phyloP scores from a whole-genome alignment of 306 rosid genomes.

The Medicago lupulina region DNA sequence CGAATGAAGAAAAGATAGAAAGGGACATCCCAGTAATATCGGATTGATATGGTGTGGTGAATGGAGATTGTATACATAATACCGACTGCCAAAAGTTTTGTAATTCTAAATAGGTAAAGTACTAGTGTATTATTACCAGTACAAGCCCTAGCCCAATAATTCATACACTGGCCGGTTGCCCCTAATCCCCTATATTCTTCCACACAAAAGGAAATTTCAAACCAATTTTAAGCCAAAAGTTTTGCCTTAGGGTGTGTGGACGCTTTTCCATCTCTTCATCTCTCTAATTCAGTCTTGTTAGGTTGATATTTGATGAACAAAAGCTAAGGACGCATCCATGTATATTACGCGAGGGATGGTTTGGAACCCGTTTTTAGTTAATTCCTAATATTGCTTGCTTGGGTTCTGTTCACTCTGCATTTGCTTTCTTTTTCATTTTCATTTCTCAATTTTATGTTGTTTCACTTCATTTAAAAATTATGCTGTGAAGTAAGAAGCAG shows the following conservation, averaged over 20 bases:
- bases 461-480: neutral
- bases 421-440: neutral
- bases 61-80: neutral
- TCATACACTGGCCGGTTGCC: neutral
- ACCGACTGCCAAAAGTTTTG: neutral
- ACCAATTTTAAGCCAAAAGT: neutral
- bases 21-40: neutral
- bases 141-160: neutral
- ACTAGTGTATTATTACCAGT: neutral
- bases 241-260: neutral
- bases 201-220: neutral
- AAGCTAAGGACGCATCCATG: neutral
- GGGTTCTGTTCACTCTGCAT: neutral
- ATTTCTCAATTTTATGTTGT: neutral
- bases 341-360: neutral
- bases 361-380: neutral
- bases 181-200: neutral
- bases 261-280: neutral
- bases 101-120: neutral
- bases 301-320: constrained; percentile 1
- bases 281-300: neutral
- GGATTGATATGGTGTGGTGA: neutral
- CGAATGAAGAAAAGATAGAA: neutral
- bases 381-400: neutral
- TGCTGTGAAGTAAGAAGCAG: neutral